Percentiles rank a stretch among this genome's conserved stretches.
These are phyloP conservation scores for Penicillium sp. DNA, from an alignment of 2,329 filamentous ascomycete species.

Conservation along the genomic window DNA sequence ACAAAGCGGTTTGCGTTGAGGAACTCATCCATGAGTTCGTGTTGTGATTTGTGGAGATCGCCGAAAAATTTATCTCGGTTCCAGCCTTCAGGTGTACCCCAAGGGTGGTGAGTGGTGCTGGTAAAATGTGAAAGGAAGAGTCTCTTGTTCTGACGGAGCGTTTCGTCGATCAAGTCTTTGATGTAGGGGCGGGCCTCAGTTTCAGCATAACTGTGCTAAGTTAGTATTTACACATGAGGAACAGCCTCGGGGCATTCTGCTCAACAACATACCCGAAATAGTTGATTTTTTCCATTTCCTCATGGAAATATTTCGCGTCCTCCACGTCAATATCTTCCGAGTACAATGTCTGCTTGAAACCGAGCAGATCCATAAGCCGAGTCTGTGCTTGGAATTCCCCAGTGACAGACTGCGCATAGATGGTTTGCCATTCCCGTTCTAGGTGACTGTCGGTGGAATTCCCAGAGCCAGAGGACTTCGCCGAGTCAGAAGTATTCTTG, in stretches of 20 bases:
- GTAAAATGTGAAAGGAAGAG: conserved; percentile 37
- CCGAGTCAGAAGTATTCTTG: too few species aligned
- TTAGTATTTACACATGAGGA: neutral
- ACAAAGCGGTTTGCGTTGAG: conserved; percentile 24
- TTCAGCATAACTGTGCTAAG: conserved; percentile 35
- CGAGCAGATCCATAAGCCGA: conserved; percentile 35
- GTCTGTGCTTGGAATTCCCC: conserved; percentile 30
- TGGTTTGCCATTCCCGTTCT: conserved; percentile 30
- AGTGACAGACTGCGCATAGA: conserved; percentile 33
- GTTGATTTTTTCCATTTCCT: conserved; percentile 35
- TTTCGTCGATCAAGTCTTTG: conserved; percentile 37
- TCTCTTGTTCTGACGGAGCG: conserved; percentile 25
- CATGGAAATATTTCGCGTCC: conserved; percentile 35
- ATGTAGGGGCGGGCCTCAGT: conserved; percentile 41
- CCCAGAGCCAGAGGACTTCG: neutral
- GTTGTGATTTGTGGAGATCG: neutral
- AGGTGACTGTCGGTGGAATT: conserved; percentile 12
- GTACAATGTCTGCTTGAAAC: conserved; percentile 33
- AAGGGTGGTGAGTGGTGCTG: conserved; percentile 45
- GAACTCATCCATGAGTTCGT: conserved; percentile 20
- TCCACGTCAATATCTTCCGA: conserved; percentile 31
- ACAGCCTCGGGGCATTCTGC: neutral
- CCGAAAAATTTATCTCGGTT: conserved; percentile 7
- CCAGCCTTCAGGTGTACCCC: conserved; percentile 27
- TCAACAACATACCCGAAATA: conserved; percentile 43